Evolutionary conservation across 2,329 filamentous ascomycete genomes (phyloP), one percentile per base, ranked within the genome.

Genomic region (Zymoseptoria tritici): DNA sequence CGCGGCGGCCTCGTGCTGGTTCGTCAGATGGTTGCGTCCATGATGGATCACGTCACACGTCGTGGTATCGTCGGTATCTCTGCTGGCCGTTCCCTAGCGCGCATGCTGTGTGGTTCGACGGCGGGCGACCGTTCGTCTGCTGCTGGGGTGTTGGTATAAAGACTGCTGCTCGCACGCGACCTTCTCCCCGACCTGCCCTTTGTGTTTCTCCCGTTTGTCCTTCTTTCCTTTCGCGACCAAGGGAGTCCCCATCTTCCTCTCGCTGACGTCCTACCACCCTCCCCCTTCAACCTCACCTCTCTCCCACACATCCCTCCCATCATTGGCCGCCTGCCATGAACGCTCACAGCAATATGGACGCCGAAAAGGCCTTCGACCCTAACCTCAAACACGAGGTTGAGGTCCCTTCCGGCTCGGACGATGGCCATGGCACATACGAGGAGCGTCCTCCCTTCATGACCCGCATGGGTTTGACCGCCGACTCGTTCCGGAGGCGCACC

Each of bases 401-500:
- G 7, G 57, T 57, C 49, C 54, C 60, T 46, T 55, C 52, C 9
- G 50, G 54, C 29, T 62, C 62, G 62, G 52, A 66, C 19, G 66
- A 65, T 52, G 63, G 61, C 56, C 54, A 60, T 36, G 49, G 26
- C 20, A 53, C 57, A 36, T 58, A 66, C 49, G 57, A 54, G 7
- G 58, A 61, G 54, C 60, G 57, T 8, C 62, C 60, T 9, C 36
- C 54, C 16, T 55, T 70, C 49, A 57, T 64, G 65, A 72, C 70
- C 49, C 64, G 71, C 54, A 26, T 73, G 57, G 71, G 71, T 57
- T 46, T 72, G n/a, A 69, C 67, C 4, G 58, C 67, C 2, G 66
- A 68, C 7, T 71, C 68, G 0, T 73, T 73, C 67, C 63, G 60
- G 60, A 63, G 64, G 11, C 65, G 71, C 19, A 68, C 66, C 1